phyloP scores from a whole-genome alignment of 225 moss, liverwort and hornwort genomes.

The Marchantia paleacea region DNA sequence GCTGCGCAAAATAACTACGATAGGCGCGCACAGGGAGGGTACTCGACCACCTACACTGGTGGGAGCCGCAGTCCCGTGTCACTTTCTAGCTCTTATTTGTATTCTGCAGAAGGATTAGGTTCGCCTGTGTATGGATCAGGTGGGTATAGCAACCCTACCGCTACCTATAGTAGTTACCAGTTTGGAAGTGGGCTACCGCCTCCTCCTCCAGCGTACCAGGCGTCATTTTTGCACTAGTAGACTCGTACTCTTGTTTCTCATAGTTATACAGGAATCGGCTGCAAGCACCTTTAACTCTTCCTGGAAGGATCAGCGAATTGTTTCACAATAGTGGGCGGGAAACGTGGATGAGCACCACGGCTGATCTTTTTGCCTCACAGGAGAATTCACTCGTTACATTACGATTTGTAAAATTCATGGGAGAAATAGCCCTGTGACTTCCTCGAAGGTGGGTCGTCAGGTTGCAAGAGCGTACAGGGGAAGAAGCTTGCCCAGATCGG shows the following conservation, averaged over 20 bases:
- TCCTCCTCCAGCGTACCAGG: slow-evolving; percentile 99
- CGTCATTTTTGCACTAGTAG: slow-evolving; percentile 83
- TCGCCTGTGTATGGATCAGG: slow-evolving; percentile 98
- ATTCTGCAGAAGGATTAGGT: slow-evolving; percentile 91
- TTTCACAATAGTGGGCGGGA: background rate
- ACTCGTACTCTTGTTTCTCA: background rate
- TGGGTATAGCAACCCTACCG: slow-evolving; percentile 89
- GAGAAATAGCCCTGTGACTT: slow-evolving; percentile 6
- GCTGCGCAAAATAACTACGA: slow-evolving; percentile 93
- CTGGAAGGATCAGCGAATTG: slow-evolving; percentile 2
- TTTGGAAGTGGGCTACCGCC: slow-evolving; percentile 99
- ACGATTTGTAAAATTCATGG: slow-evolving; percentile 17
- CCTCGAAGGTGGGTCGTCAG: slow-evolving; percentile 13
- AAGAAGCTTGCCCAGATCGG: slow-evolving; percentile 4
- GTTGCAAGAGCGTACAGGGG: slow-evolving; percentile 15
- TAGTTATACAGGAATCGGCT: slow-evolving; percentile 11
- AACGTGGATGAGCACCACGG: slow-evolving; percentile 20
- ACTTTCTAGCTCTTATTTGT: slow-evolving; percentile 93
- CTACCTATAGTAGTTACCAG: slow-evolving; percentile 98
- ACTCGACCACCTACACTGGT: slow-evolving; percentile 88
- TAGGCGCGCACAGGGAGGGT: slow-evolving; percentile 86
- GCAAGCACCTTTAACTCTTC: slow-evolving; percentile 7
- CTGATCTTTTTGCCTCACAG: slow-evolving; percentile 13
- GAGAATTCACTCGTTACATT: slow-evolving; percentile 22
- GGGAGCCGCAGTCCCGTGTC: slow-evolving; percentile 98